phyloP scores from a whole-genome alignment of 2,329 filamentous ascomycete genomes.

The Leptographium galeiforme region DNA sequence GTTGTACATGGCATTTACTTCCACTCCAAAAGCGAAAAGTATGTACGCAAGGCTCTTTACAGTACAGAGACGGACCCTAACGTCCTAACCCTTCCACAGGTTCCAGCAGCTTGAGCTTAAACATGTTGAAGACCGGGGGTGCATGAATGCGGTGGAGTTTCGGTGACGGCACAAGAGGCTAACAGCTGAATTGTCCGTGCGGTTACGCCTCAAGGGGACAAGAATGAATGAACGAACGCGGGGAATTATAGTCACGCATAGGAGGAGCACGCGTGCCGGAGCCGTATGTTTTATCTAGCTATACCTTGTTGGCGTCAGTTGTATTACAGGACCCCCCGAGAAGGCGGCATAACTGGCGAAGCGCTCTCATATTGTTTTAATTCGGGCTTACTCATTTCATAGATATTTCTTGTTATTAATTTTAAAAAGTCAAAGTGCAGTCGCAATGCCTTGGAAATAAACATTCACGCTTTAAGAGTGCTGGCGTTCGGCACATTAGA shows the following conservation, averaged over 20 bases:
- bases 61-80: background rate
- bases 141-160: constrained; percentile 80
- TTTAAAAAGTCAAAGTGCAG: background rate
- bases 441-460: too few species aligned
- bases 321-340: background rate
- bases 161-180: constrained; percentile 38
- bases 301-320: background rate
- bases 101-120: constrained; percentile 88
- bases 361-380: background rate
- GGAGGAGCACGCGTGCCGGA: background rate
- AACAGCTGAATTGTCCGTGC: background rate
- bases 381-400: background rate
- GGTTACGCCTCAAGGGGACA: background rate
- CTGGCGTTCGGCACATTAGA: too few species aligned
- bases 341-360: background rate
- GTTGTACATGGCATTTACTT: constrained; percentile 92
- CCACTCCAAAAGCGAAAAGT: constrained; percentile 96
- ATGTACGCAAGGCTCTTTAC: constrained; percentile 24
- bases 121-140: constrained; percentile 74
- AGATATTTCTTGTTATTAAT: background rate
- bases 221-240: background rate
- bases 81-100: constrained; percentile 26
- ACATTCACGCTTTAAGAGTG: too few species aligned
- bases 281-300: background rate
- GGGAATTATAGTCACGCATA: background rate